Evolutionary conservation across 768 basidiomycete genomes (phyloP), one percentile per base, ranked within the genome.

Genomic region (Kwoniella sp.): DNA sequence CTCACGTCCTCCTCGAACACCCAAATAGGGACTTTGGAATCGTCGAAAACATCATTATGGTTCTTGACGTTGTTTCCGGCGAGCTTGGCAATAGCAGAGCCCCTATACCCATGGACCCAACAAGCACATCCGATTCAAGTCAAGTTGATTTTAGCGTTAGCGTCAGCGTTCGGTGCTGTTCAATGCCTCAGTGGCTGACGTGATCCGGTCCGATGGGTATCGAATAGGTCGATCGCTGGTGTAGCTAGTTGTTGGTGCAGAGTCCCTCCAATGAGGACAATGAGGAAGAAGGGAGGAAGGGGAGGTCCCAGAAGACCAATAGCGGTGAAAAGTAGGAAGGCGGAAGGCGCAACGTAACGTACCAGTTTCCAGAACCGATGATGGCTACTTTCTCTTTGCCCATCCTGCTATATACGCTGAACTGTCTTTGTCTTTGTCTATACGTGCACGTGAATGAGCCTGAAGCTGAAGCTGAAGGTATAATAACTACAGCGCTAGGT

Each of bases 1-100:
- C 78, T 55, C 47, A 82, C 80, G 54, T 82, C 75, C 66, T 83
- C 83, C 64, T 83, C 82, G 57, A 73, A 82, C 22, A 82, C 81
- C 82, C 83, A 83, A 72, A 83, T 82, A 26, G 72, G 72, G 21
- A 83, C 80, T 26, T 29, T 48, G n/a, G 75, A 59, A 60, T 74
- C 57, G 27, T 83, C 83, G 54, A 83, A 83, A 17, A 70, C 48
- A 48, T 82, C 79, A 0, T 77, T 58, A 40, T 80, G 67, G 55
- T 68, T 63, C 57, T 70, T 67, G 40, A 78, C 78, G 55, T 84
- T 84, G 58, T 69, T 53, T 62, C 79, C 81, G 25, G 80, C 77
- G n/a, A 82, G 67, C 19, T 73, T 67, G 15, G 79, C 80, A 49
- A 82, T 82, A 13, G 81, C 82, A 6, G 81, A 82, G 2, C 82